Evolutionary conservation across 768 basidiomycete genomes (phyloP), one percentile per base, ranked within the genome.

Genomic region (Xanthoconium stramineum): DNA sequence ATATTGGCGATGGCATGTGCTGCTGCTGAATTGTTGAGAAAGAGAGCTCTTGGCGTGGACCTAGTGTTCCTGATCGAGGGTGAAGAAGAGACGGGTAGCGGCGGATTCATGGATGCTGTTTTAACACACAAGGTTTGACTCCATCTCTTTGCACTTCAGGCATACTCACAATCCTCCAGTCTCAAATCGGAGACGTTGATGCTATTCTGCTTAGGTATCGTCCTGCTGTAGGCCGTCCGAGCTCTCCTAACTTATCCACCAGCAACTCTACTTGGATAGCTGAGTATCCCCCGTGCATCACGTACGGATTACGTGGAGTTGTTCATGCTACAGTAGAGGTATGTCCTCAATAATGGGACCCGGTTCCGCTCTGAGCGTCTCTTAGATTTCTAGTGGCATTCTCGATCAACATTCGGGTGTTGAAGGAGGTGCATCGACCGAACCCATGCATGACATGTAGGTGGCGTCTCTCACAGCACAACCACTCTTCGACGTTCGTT

Each of bases 221-320:
- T 20, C 24, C 63, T 35, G 45, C 7, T 6, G 9, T 42, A 36
- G 43, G 28, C 12, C 15, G 17, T 42, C 10, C 6, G 39, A 17
- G 19, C 35, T 24, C 19, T 53, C 29, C 50, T 64, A 5, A 64
- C 42, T 1, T 6, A 10, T 45, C 14, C 32, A 5, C n/a, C 19
- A 92, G 91, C 61, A 98, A 99, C 68, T 98, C 95, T 20, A 95
- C 92, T 11, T 99, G 96, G 95, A 93, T 98, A 60, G 88, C 88
- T 13, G 92, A 97, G 63, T 84, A 89, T 60, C 83, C 84, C 7
- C 95, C 97, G 0, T 98, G 95, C 65, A 87, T 98, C 50, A 97
- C 95, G 0, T 97, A 96, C 68, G 97, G 97, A 5, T 75, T 98
- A 53, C 82, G 97, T 45, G 97, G 97, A 0, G 96, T 99, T 5